Evolutionary conservation across 1,139 yeast species (phyloP).

Genomic region (Candida dubliniensis): DNA sequence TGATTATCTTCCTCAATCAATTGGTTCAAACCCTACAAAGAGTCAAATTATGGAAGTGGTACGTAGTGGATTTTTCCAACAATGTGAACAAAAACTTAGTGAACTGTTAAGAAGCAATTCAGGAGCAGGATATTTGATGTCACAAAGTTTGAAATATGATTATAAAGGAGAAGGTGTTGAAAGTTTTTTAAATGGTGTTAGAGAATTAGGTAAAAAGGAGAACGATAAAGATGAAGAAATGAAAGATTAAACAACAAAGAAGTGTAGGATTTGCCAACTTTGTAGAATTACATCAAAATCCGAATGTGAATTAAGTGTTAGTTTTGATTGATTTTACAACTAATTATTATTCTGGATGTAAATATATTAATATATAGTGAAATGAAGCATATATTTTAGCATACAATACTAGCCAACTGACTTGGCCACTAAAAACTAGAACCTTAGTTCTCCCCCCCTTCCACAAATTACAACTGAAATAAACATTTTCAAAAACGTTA

Average conservation of each 20-base stretch:
- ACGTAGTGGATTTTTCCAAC: constrained; percentile 55
- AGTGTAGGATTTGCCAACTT: neutral
- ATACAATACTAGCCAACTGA: too few relatives aligned
- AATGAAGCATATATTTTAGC: too few relatives aligned
- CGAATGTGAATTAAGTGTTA: too few relatives aligned
- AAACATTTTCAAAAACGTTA: neutral
- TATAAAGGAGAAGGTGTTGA: constrained; percentile 62
- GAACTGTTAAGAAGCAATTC: constrained; percentile 37
- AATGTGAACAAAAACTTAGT: constrained; percentile 45
- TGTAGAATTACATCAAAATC: too few relatives aligned
- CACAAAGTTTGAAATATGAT: constrained; percentile 50
- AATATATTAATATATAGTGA: too few relatives aligned
- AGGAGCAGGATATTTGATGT: constrained; percentile 55
- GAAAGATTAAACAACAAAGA: constrained; percentile 3
- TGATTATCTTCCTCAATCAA: constrained; percentile 44
- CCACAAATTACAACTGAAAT: neutral
- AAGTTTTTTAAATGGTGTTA: constrained; percentile 51
- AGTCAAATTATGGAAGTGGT: constrained; percentile 46
- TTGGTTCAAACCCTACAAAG: constrained; percentile 35
- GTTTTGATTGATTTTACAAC: too few relatives aligned
- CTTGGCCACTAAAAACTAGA: too few relatives aligned
- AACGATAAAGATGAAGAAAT: constrained; percentile 9
- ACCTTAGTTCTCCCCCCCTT: neutral
- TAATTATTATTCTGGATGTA: too few relatives aligned
- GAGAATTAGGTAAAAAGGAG: constrained; percentile 31